These are phyloP conservation scores for Leccinellum albellum DNA, from an alignment of 768 basidiomycete species.

Conservation along the genomic window DNA sequence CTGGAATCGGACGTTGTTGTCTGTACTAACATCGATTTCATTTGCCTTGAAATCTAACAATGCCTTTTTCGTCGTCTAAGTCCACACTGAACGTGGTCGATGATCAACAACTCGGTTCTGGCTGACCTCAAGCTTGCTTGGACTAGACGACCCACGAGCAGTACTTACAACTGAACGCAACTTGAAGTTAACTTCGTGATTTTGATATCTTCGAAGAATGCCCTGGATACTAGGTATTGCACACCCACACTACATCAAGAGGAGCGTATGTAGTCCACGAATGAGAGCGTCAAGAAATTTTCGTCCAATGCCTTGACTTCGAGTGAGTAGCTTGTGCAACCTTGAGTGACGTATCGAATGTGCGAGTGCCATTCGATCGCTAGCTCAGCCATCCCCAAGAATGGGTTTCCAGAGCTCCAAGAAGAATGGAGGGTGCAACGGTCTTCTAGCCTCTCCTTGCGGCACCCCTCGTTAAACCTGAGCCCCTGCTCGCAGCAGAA, in stretches of 20 bases:
- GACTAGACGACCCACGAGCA: too few species aligned
- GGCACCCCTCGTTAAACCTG: constrained; percentile 23
- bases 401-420: background rate
- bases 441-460: constrained; percentile 22
- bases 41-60: too few species aligned
- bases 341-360: background rate
- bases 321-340: background rate
- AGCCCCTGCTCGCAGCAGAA: constrained; percentile 24
- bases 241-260: constrained; percentile 2
- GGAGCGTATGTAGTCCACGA: constrained; percentile 4
- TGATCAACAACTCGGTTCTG: background rate
- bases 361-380: background rate
- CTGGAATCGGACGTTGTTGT: too few species aligned
- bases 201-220: background rate
- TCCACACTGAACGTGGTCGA: too few species aligned
- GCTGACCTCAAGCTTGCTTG: background rate
- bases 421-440: background rate
- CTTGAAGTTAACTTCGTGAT: background rate
- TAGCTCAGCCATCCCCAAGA: background rate
- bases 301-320: background rate
- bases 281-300: background rate
- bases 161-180: too few species aligned
- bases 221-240: background rate
- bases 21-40: too few species aligned
- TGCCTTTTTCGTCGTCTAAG: too few species aligned